A percentile compares a stretch with the other conserved stretches of the same genome.
Evolutionary conservation across 1,139 yeast genomes (phyloP).

Genomic region (Candida frijolesensis): DNA sequence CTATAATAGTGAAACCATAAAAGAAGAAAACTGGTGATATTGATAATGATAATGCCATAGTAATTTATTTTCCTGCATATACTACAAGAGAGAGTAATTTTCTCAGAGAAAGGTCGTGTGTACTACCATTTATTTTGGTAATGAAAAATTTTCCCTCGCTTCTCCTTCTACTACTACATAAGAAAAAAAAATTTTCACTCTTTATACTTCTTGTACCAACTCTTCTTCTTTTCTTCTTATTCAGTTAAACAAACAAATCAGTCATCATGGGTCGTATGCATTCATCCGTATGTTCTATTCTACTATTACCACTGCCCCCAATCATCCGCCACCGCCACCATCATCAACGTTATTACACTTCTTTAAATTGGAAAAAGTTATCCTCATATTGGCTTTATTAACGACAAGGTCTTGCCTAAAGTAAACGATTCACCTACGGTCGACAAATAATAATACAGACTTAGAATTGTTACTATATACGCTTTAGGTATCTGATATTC

Average conservation of each 20-base stretch:
- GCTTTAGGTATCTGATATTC: conserved; percentile 39
- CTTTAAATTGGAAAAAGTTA: too few species aligned
- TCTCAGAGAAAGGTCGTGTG: conserved; percentile 13
- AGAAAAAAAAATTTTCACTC: conserved; percentile 17
- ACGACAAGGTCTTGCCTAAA: conserved; percentile 36
- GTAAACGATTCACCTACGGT: conserved; percentile 25
- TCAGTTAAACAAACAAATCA: conserved; percentile 30
- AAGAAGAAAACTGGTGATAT: too few species aligned
- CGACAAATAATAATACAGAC: conserved; percentile 8
- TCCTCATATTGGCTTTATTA: conserved; percentile 1
- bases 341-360: background rate
- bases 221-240: conserved; percentile 15
- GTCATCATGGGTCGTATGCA: conserved; percentile 81
- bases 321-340: background rate
- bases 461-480: conserved; percentile 19
- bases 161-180: background rate
- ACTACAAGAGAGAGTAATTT: background rate
- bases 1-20: too few species aligned
- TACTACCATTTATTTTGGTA: background rate
- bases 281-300: conserved; percentile 63
- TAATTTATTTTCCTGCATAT: conserved; percentile 1
- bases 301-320: background rate
- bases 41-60: background rate
- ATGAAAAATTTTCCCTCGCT: conserved; percentile 6
- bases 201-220: conserved; percentile 17